These are phyloP conservation scores for Aspergillus sp. DNA, from an alignment of 2,329 filamentous ascomycete species.

Conservation along the genomic window DNA sequence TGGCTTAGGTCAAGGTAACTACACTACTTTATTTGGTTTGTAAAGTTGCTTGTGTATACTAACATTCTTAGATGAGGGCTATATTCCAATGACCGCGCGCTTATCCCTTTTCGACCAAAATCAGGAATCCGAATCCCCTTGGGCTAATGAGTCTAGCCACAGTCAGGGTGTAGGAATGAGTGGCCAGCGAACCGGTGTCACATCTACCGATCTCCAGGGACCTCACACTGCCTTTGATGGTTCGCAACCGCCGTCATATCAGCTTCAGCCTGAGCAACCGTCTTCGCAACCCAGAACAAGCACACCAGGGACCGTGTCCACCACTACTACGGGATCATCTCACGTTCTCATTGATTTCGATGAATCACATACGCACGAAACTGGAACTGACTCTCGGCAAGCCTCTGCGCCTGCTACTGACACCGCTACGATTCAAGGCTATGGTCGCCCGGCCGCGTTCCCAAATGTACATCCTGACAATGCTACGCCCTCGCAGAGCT, in stretches of 20 bases:
- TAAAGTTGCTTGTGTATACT: conserved; percentile 9
- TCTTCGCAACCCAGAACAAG: conserved; percentile 20
- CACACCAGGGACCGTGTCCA: conserved; percentile 24
- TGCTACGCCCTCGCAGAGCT: conserved; percentile 12
- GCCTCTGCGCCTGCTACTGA: conserved; percentile 15
- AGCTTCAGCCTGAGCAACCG: conserved; percentile 10
- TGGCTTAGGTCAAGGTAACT: conserved; percentile 32
- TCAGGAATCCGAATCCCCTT: conserved; percentile 26
- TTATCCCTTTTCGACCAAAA: conserved; percentile 36
- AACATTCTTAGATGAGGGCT: conserved; percentile 31
- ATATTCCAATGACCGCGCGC: conserved; percentile 41
- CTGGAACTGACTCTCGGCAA: conserved; percentile 7
- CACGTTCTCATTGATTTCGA: conserved; percentile 34
- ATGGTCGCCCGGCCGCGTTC: not conserved
- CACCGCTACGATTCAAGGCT: not conserved
- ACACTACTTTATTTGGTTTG: not conserved
- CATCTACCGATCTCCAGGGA: conserved; percentile 15
- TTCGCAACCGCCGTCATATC: not conserved
- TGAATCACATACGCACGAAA: conserved; percentile 9
- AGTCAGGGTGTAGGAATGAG: conserved; percentile 7
- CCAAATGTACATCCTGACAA: not conserved
- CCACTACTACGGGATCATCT: conserved; percentile 29
- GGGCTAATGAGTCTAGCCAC: conserved; percentile 23
- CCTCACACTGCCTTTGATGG: conserved; percentile 3
- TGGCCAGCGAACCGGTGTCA: conserved; percentile 11